Conservation (phyloP, 2,329 filamentous ascomycete species). For the Hyphodiscus sp. region DNA sequence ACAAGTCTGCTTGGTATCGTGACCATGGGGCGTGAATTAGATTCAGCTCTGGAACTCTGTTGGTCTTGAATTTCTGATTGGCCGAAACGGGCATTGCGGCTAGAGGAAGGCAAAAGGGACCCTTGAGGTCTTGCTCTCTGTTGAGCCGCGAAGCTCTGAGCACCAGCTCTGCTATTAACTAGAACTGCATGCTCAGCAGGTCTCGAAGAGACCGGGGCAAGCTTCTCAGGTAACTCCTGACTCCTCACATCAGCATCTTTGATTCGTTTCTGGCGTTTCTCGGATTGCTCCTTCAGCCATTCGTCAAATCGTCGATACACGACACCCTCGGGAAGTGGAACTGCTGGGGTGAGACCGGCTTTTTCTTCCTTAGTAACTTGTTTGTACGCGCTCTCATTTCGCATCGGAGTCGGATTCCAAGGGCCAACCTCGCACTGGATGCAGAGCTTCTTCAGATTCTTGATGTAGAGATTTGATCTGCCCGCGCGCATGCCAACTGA, state of each 20-base stretch:
- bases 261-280: conserved; percentile 1
- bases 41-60: conserved; percentile 1
- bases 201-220: conserved; percentile 7
- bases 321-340: conserved; percentile 54
- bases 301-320: conserved; percentile 61
- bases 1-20: conserved; percentile 6
- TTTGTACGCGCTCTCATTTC: conserved; percentile 48
- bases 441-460: conserved; percentile 53
- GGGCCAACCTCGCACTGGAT: conserved; percentile 53
- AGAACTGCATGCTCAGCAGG: conserved; percentile 8
- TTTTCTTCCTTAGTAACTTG: conserved; percentile 65
- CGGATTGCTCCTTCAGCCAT: conserved; percentile 46
- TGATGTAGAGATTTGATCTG: conserved; percentile 32
- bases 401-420: conserved; percentile 40
- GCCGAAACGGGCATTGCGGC: conserved; percentile 15
- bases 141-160: conserved; percentile 61
- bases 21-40: conserved; percentile 13
- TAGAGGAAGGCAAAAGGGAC: conserved; percentile 6
- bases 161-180: conserved; percentile 40
- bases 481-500: conserved; percentile 38
- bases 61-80: conserved; percentile 9
- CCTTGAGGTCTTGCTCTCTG: conserved; percentile 53
- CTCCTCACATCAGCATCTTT: conserved; percentile 9
- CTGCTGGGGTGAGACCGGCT: conserved; percentile 55
- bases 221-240: conserved; percentile 11